phyloP scores from a whole-genome alignment of 2,329 filamentous ascomycete species.

The Beauveria pseudobassiana region DNA sequence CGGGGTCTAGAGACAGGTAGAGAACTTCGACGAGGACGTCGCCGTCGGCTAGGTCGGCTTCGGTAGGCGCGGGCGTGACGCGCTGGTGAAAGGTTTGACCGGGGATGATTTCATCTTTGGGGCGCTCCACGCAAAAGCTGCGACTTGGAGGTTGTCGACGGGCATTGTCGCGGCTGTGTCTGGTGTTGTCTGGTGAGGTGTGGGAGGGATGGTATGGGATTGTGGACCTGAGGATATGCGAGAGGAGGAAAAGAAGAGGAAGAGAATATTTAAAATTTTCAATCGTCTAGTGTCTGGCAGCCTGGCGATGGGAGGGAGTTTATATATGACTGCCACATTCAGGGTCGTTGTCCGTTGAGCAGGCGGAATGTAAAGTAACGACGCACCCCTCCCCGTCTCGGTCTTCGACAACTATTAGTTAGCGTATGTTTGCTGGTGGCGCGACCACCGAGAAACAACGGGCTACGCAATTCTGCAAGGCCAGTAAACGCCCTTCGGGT shows the following conservation, averaged over 20 bases:
- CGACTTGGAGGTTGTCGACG: constrained; percentile 41
- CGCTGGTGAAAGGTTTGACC: constrained; percentile 56
- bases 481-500: too few species aligned
- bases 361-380: neutral
- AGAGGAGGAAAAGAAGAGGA: neutral
- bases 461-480: too few species aligned
- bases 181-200: too few species aligned
- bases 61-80: constrained; percentile 41
- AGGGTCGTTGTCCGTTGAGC: neutral
- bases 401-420: neutral
- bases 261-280: too few species aligned
- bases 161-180: constrained; percentile 26
- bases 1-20: constrained; percentile 65
- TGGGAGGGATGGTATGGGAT: neutral
- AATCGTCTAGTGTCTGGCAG: too few species aligned
- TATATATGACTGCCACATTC: neutral
- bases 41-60: constrained; percentile 51
- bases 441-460: neutral
- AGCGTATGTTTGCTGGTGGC: neutral
- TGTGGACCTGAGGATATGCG: neutral
- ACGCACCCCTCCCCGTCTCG: neutral
- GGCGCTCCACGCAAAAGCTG: constrained; percentile 60
- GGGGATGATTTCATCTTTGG: constrained; percentile 51
- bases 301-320: neutral
- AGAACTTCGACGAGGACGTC: constrained; percentile 53